Evolutionary conservation across 768 basidiomycete genomes (phyloP), one percentile per base, ranked within the genome.

Genomic region (Collybia sordida): DNA sequence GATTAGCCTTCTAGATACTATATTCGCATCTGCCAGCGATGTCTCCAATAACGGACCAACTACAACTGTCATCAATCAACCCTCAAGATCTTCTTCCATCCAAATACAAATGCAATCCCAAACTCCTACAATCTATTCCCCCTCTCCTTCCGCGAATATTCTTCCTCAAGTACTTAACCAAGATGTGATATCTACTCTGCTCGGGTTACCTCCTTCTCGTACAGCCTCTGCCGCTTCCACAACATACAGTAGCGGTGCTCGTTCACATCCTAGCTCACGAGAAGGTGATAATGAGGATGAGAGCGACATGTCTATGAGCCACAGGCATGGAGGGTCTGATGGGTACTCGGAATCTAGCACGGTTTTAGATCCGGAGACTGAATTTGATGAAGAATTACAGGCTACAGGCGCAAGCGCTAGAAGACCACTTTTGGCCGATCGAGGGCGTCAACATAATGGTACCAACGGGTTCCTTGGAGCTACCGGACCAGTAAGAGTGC

Each of bases 141-240:
- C 81, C 6, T 74, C 80, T 48, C 81, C 83, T 1, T 79, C 79
- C 2, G 71, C 72, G 1, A 73, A 71, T 3, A 59, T 77, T 9
- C 69, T 73, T 5, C 86, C 86, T 0, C 86, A 88, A 60, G 76
- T 89, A 17, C 77, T 90, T 39, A 83, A 81, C 45, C 82, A 86
- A 61, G 81, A 87, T 47, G 87, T 89, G 34, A 81, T 88, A 31
- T 80, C 80, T 2, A 72, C 78, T 3, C 74, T 90, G 7, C 72
- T 88, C 2, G 86, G 87, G 3, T 68, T 85, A 11, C 69, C 71
- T 4, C 73, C 72, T 3, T 70, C 73, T 14, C 73, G 74, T 3
- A 61, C 73, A 3, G 56, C 73, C 7, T 77, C 70, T 36, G 74
- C 62, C 17, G 69, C 72, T n/a, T 74, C 72, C 17, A 64, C 60